Base-by-base conservation (phyloP, 2,329 filamentous ascomycete genomes). In the Fusarium sp. region DNA sequence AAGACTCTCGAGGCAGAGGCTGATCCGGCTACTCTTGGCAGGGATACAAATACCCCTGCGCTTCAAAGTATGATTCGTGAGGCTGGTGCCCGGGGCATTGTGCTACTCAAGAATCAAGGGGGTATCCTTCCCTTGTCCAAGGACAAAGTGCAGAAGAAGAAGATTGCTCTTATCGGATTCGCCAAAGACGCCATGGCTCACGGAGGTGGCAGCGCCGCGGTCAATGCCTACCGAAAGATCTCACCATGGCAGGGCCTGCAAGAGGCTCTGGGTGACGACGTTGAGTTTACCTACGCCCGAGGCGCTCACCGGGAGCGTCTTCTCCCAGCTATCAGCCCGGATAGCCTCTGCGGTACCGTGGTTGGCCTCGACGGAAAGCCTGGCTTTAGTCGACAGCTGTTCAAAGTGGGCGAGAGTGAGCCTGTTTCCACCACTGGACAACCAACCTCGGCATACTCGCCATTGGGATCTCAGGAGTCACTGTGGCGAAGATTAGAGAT, bases 101-200 rank as follows among this genome's bases (percentile, higher is more conserved):
- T 89, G 1, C 78, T 89, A 10, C 74, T 89, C 35, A 88, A 89
- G 73, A 90, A 90, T 55, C 78, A 86, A 17, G 78, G 79, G 27
- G 72, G 75, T 10, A 73, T 84, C 3, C 76, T 90, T 2, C 87
- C 87, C 0, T 67, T 85, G 5, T 78, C 57, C 1, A 68, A 58
- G 8, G 53, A 60, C 4, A 60, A 61, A 1, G 44, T 63, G 2
- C 49, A 53, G 8, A 63, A 57, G 13, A 73, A 73, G 49, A 72
- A 62, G 10, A 58, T 71, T 23, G 71, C 71, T 2, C 52, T 76
- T 0, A 63, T 76, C 9, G 74, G 74, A 1, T 72, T 74, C 38
- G 54, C 71, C 8, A 74, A 71, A 42, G 62, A 69, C n/a, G 68
- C 72, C 0, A 57, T 71, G 31, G 69, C 71, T 9, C 61, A 71